Base-by-base conservation (phyloP, 345 rosid species). In the Citrus sp. region DNA sequence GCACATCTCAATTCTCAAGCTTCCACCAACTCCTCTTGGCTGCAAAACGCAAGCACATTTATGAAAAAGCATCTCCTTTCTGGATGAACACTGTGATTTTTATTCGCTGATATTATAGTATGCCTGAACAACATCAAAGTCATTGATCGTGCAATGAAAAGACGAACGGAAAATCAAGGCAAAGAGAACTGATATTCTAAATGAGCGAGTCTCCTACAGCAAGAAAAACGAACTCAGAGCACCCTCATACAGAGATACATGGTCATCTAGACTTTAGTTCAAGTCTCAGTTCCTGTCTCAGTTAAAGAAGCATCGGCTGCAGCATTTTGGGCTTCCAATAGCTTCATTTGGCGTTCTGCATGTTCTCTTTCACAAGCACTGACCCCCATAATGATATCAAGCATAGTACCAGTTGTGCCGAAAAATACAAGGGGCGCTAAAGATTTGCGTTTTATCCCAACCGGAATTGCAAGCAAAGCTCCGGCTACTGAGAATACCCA, bases 371-470 rank as follows among this genome's bases (percentile, higher is more conserved):
- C 98, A 24, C 99, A 94, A 22, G 92, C 94, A 74, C 84, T 94
- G 82, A 94, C 88, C 42, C 97, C 99, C 83, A 92, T 87, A 56
- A 93, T 92, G 78, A 93, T 95, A 75, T 95, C 98, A 6, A 93
- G 93, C 99, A 95, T 95, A 24, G 98, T 93, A 42, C 98, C 99
- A 0, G 98, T 95, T 18, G 99, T 93, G 83, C 99, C 97, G 13
- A 95, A 93, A 90, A 94, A 94, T 75, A 94, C 98, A 6, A 95
- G 95, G 10, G 98, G 97, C 4, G 87, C 97, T 27, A 95, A 79
- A 55, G 98, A 95, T 84, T 94, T 95, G 61, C 94, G 88, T 79
- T 89, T 95, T 56, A 95, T 95, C 22, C 99, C 99, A 22, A 92
- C 92, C 2, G 98, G 99, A 81, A 94, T 95, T 3, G 98, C 99